Evolutionary conservation across 495 filamentous ascomycete species (phyloP).

Genomic region (Hypoxylon lienhwacheense): DNA sequence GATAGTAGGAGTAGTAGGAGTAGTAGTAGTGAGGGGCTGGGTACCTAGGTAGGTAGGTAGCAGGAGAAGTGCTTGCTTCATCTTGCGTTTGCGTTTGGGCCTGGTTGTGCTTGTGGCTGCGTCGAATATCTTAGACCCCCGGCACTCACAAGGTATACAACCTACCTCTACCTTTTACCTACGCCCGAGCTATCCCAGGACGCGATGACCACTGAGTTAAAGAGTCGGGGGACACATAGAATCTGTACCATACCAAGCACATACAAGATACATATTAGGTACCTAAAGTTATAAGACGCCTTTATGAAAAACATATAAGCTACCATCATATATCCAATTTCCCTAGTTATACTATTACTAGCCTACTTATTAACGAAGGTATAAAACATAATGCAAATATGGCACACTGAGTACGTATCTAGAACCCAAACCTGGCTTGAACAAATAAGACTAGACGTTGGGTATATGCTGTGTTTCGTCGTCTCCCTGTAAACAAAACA

Average conservation of each 20-base stretch:
- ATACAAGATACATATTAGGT: conserved; percentile 2
- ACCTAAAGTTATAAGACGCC: too few relatives aligned
- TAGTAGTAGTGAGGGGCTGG: too few relatives aligned
- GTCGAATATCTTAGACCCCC: too few relatives aligned
- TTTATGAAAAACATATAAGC: too few relatives aligned
- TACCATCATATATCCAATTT: conserved; percentile 10
- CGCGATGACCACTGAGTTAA: neutral
- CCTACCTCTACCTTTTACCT: neutral
- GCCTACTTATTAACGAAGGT: conserved; percentile 19
- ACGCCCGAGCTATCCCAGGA: neutral
- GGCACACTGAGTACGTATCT: too few relatives aligned
- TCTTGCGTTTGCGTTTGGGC: too few relatives aligned
- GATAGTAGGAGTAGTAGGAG: too few relatives aligned
- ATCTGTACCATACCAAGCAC: conserved; percentile 13
- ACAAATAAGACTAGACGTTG: conserved; percentile 25
- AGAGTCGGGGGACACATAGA: neutral
- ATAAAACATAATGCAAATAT: conserved; percentile 21
- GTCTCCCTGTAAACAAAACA: conserved; percentile 3
- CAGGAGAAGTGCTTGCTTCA: neutral
- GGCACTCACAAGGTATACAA: too few relatives aligned
- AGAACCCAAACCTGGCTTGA: conserved; percentile 9
- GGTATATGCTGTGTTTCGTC: conserved; percentile 28
- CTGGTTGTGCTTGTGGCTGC: too few relatives aligned
- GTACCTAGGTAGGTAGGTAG: neutral
- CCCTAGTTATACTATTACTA: conserved; percentile 11